Evolutionary conservation across 139 green algal genomes (phyloP).

Genomic region (Micromonas commoda): DNA sequence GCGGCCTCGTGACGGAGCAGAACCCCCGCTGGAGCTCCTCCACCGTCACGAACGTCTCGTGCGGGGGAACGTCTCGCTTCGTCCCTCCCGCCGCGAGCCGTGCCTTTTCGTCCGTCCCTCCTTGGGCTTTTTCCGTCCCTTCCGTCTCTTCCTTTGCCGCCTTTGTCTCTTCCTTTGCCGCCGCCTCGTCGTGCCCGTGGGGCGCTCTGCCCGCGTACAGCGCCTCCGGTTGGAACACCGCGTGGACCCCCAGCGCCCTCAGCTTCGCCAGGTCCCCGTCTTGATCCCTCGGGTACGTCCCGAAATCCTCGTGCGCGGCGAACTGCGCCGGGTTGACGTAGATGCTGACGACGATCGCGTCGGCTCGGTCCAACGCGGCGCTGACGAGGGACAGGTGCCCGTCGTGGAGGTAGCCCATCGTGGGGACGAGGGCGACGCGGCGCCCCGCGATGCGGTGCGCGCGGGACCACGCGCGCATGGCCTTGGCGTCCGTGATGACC

Average conservation of each 20-base stretch:
- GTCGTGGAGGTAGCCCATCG: slow-evolving; percentile 93
- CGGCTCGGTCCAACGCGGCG: slow-evolving; percentile 36
- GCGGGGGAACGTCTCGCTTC: slow-evolving; percentile 41
- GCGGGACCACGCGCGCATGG: slow-evolving; percentile 14
- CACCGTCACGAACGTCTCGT: slow-evolving; percentile 70
- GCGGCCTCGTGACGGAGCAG: slow-evolving; percentile 71
- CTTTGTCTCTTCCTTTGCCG: not conserved
- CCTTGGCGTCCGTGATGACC: not conserved
- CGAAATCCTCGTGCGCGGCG: slow-evolving; percentile 85
- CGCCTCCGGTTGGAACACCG: slow-evolving; percentile 69
- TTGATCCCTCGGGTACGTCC: slow-evolving; percentile 73
- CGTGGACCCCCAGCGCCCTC: slow-evolving; percentile 49
- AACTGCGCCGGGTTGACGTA: slow-evolving; percentile 99
- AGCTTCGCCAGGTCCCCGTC: slow-evolving; percentile 68
- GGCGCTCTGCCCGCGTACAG: slow-evolving; percentile 55
- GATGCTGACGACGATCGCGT: slow-evolving; percentile 85
- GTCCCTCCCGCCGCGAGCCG: too few species aligned
- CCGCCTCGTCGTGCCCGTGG: not conserved
- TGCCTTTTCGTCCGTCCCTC: too few species aligned
- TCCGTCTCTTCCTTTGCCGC: not conserved
- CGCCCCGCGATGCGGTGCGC: not conserved
- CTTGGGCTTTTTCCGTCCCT: too few species aligned
- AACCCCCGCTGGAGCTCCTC: slow-evolving; percentile 65
- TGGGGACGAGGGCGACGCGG: slow-evolving; percentile 83
- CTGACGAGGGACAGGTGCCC: slow-evolving; percentile 85